These are phyloP conservation scores for Stylonectria norvegica DNA, from an alignment of 2,329 filamentous ascomycete species.

Conservation along the genomic window DNA sequence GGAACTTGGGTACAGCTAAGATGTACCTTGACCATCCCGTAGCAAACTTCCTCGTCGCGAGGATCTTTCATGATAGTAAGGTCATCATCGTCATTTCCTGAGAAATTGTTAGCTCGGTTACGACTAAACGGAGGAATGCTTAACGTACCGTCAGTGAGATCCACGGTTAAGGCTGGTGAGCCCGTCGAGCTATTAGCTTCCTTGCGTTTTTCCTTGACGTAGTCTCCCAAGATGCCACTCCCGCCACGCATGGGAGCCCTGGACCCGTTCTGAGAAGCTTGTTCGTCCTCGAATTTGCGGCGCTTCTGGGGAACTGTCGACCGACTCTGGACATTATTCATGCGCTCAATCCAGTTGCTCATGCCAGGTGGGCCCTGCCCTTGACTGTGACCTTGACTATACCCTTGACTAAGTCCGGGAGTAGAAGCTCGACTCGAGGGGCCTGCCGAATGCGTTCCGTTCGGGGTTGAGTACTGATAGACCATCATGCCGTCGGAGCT, in stretches of 20 bases:
- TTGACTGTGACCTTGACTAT: slow-evolving; percentile 24
- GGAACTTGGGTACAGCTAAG: slow-evolving; percentile 68
- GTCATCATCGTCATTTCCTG: slow-evolving; percentile 56
- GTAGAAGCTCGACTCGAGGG: slow-evolving; percentile 34
- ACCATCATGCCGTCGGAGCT: slow-evolving; percentile 33
- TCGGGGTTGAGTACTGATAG: slow-evolving; percentile 42
- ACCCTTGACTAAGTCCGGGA: no score
- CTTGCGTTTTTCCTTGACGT: slow-evolving; percentile 59
- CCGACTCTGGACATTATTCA: slow-evolving; percentile 72
- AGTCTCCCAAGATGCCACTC: slow-evolving; percentile 60
- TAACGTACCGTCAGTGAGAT: slow-evolving; percentile 53
- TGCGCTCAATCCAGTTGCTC: slow-evolving; percentile 65
- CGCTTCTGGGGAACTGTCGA: slow-evolving; percentile 59
- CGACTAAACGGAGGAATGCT: slow-evolving; percentile 11
- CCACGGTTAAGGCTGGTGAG: slow-evolving; percentile 46
- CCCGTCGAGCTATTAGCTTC: slow-evolving; percentile 35
- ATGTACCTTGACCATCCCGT: slow-evolving; percentile 69
- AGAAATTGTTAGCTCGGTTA: slow-evolving; percentile 6
- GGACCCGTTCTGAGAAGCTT: slow-evolving; percentile 38
- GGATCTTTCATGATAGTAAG: slow-evolving; percentile 56
- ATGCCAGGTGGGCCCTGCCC: slow-evolving; percentile 39
- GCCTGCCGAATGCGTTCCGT: slow-evolving; percentile 32
- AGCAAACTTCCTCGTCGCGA: slow-evolving; percentile 71
- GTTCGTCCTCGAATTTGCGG: slow-evolving; percentile 52
- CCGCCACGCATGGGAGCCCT: slow-evolving; percentile 36